These are phyloP conservation scores for Pleurostoma richardsiae DNA, from an alignment of 2,329 filamentous ascomycete genomes.

Conservation along the genomic window DNA sequence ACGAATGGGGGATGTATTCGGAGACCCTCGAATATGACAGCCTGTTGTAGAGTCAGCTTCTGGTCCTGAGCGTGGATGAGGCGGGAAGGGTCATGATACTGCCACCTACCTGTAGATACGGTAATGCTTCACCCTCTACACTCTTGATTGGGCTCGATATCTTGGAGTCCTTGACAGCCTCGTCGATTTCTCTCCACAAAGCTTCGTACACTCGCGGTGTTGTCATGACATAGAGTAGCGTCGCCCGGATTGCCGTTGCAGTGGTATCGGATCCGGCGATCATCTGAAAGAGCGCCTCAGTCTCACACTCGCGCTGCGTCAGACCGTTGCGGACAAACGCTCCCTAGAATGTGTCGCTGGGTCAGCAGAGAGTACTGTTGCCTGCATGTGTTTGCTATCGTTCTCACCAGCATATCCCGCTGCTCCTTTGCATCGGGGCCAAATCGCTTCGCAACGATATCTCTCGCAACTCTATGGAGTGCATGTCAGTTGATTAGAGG, in stretches of 20 bases:
- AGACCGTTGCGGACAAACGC: slow-evolving; percentile 41
- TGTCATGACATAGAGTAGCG: slow-evolving; percentile 13
- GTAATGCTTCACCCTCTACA: slow-evolving; percentile 9
- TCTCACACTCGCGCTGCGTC: slow-evolving; percentile 33
- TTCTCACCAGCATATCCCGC: slow-evolving; percentile 38
- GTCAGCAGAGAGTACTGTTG: too few species aligned
- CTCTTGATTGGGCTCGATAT: slow-evolving; percentile 8
- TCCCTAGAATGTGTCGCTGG: slow-evolving; percentile 11
- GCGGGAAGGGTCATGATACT: background rate
- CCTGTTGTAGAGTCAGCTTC: background rate
- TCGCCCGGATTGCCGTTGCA: slow-evolving; percentile 39
- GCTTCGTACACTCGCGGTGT: slow-evolving; percentile 5
- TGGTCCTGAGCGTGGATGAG: background rate
- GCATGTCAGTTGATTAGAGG: too few species aligned
- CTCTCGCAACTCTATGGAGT: slow-evolving; percentile 26
- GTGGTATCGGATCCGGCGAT: slow-evolving; percentile 47
- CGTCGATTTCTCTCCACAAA: slow-evolving; percentile 10
- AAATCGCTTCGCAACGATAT: slow-evolving; percentile 36
- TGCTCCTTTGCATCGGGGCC: slow-evolving; percentile 30
- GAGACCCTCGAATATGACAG: slow-evolving; percentile 15
- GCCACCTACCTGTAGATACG: slow-evolving; percentile 13
- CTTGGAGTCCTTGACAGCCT: slow-evolving; percentile 3
- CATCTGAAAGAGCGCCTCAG: slow-evolving; percentile 19
- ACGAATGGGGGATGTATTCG: slow-evolving; percentile 14
- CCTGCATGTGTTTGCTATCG: too few species aligned